Percentiles rank a stretch among this genome's conserved stretches.
phyloP scores from a whole-genome alignment of 805 yeast species.

The Lipomyces yamadae region DNA sequence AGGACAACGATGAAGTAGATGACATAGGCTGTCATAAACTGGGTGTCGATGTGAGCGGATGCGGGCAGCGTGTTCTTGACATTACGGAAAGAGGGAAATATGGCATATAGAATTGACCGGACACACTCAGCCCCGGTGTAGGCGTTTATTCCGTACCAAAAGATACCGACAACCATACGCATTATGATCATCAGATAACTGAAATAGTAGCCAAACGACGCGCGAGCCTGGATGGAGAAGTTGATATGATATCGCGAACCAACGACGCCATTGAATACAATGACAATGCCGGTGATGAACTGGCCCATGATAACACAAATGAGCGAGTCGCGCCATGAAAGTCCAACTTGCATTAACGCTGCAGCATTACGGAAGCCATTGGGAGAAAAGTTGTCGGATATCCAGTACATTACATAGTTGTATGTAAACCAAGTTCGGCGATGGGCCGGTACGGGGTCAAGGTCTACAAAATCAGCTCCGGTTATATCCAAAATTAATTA shows the following conservation, averaged over 20 bases:
- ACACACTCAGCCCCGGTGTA: slow-evolving; percentile 87
- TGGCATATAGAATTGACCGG: slow-evolving; percentile 73
- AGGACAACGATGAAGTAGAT: slow-evolving; percentile 79
- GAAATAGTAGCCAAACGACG: slow-evolving; percentile 55
- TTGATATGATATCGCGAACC: slow-evolving; percentile 59
- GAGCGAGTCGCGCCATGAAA: slow-evolving; percentile 53
- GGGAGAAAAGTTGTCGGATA: slow-evolving; percentile 44
- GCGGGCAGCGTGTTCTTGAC: slow-evolving; percentile 57
- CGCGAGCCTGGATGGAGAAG: slow-evolving; percentile 53
- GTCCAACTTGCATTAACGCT: slow-evolving; percentile 52
- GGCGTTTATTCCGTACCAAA: slow-evolving; percentile 76
- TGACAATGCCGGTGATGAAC: slow-evolving; percentile 48
- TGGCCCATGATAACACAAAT: slow-evolving; percentile 52
- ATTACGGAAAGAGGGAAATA: slow-evolving; percentile 58
- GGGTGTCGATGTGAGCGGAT: slow-evolving; percentile 51
- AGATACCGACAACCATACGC: slow-evolving; percentile 68
- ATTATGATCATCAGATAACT: slow-evolving; percentile 50
- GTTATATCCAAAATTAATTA: too few relatives aligned
- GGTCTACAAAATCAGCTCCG: slow-evolving; percentile 17
- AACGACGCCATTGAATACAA: slow-evolving; percentile 53
- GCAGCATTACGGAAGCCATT: slow-evolving; percentile 53
- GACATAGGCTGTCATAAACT: slow-evolving; percentile 74
- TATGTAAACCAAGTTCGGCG: slow-evolving; percentile 55
- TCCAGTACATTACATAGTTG: slow-evolving; percentile 47
- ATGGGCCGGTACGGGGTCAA: slow-evolving; percentile 34